Base-by-base conservation (phyloP, 257 asterid species). In the Mitragyna speciosa region DNA sequence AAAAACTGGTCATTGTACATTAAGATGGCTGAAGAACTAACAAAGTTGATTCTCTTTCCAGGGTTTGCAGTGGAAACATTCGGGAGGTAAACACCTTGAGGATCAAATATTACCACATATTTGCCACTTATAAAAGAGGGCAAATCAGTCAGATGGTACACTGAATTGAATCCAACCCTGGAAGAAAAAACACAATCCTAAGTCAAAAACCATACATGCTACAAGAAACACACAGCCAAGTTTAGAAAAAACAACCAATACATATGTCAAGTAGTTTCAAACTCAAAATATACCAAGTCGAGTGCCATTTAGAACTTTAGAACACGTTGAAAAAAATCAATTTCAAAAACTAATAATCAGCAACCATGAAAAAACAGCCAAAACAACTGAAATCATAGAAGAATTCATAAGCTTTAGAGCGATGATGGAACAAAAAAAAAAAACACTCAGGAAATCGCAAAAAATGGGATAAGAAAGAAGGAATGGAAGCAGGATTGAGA, bases 141-240 rank as follows among this genome's bases (percentile, higher is more conserved):
- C 88, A 95, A 87, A 87, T 95, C 99, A 5, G 99, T 95, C 78
- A 95, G 84, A 88, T 95, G 99, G 91, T 95, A 95, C 68, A 95
- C 99, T 36, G 99, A 93, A 90, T 95, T 93, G 96, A 95, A 95
- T 85, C 99, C 99, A 90, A 95, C 98, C 97, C 99, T 93, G 83
- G 77, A 87, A 86, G 85, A 83, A 52, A 82, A 66, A 76, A 56
- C 73, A 49, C 82, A 85, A 82, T 45, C 80, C 81, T 75, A 81
- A 82, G 78, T 78, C 74, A 71, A 69, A 36, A 76, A 77, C 69
- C 70, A 64, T 65, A 47, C 31, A 52, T 59, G 47, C 48, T 49
- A 39, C 67, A 20, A 36, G 7, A 70, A 39, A 58, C 33, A 69
- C 24, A 59, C 47, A 16, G 16, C 7, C 70, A 59, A 70, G 28